Percentiles rank a stretch among this genome's conserved stretches.
phyloP scores from a whole-genome alignment of 192 early-diverging fungal genomes.

The Backusella australiensis region DNA sequence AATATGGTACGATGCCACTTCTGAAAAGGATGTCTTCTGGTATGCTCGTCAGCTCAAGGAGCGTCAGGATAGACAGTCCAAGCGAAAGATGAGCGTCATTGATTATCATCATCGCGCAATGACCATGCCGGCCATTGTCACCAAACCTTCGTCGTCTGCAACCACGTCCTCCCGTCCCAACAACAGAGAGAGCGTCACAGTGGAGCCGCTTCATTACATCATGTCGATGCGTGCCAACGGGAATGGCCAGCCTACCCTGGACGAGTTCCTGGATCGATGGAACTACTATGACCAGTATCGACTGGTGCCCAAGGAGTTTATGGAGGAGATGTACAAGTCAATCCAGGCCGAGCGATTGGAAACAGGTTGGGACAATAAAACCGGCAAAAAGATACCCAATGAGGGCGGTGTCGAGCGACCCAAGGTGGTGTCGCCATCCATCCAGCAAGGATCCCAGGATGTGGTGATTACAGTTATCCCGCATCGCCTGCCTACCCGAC shows the following conservation, averaged over 20 bases:
- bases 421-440: background rate
- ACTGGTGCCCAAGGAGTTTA: slow-evolving; percentile 33
- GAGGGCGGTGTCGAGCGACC: background rate
- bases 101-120: slow-evolving; percentile 4
- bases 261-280: slow-evolving; percentile 35
- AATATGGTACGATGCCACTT: slow-evolving; percentile 48
- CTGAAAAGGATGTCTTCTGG: slow-evolving; percentile 37
- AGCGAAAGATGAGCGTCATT: slow-evolving; percentile 13
- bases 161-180: background rate
- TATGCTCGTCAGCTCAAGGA: slow-evolving; percentile 34
- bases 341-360: slow-evolving; percentile 47
- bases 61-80: slow-evolving; percentile 16
- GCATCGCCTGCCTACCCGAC: slow-evolving; percentile 47
- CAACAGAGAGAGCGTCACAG: slow-evolving; percentile 10
- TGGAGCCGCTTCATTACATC: slow-evolving; percentile 27
- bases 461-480: slow-evolving; percentile 39
- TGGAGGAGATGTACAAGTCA: slow-evolving; percentile 40
- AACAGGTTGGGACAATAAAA: slow-evolving; percentile 41
- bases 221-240: slow-evolving; percentile 7
- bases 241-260: background rate
- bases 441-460: slow-evolving; percentile 13
- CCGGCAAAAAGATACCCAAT: background rate
- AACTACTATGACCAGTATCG: slow-evolving; percentile 32
- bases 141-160: slow-evolving; percentile 1
- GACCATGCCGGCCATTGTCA: background rate